A percentile compares a stretch with the other conserved stretches of the same genome.
phyloP scores from a whole-genome alignment of 768 basidiomycete genomes.

The Boletus fagicola region DNA sequence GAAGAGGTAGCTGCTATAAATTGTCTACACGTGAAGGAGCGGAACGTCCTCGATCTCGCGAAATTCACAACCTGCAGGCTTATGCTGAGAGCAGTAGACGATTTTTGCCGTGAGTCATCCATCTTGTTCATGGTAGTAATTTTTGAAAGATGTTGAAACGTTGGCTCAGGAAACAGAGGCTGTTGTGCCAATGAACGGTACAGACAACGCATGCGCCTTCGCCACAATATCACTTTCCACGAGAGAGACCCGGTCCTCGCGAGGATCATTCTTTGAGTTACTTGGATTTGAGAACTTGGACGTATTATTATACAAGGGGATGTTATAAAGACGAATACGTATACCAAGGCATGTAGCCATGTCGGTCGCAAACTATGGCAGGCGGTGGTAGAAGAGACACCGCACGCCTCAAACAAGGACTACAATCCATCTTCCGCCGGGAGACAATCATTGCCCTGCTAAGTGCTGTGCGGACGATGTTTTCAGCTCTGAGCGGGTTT shows the following conservation, averaged over 20 bases:
- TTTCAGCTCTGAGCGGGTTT: constrained; percentile 24
- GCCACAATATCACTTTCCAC: constrained; percentile 26
- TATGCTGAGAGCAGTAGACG: constrained; percentile 38
- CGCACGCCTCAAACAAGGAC: constrained; percentile 77
- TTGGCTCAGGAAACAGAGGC: constrained; percentile 38
- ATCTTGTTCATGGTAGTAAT: background rate
- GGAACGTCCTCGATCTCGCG: constrained; percentile 52
- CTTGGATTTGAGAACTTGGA: background rate
- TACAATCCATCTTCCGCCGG: constrained; percentile 35
- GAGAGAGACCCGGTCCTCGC: constrained; percentile 11
- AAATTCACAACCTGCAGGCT: constrained; percentile 47
- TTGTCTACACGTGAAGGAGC: constrained; percentile 55
- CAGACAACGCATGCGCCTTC: constrained; percentile 47
- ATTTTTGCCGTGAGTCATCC: constrained; percentile 53
- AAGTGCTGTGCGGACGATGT: constrained; percentile 19
- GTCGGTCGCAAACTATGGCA: constrained; percentile 58
- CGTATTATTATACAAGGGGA: constrained; percentile 22
- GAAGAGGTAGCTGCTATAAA: constrained; percentile 51
- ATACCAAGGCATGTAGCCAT: constrained; percentile 2
- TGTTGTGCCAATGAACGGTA: constrained; percentile 60
- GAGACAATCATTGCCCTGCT: constrained; percentile 20
- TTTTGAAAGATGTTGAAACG: background rate
- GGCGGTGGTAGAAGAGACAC: constrained; percentile 48
- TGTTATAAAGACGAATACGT: constrained; percentile 20
- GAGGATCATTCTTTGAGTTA: constrained; percentile 21